Evolutionary conservation across 148 eudicot species (phyloP).

Genomic region (Chenopodium suecicum): DNA sequence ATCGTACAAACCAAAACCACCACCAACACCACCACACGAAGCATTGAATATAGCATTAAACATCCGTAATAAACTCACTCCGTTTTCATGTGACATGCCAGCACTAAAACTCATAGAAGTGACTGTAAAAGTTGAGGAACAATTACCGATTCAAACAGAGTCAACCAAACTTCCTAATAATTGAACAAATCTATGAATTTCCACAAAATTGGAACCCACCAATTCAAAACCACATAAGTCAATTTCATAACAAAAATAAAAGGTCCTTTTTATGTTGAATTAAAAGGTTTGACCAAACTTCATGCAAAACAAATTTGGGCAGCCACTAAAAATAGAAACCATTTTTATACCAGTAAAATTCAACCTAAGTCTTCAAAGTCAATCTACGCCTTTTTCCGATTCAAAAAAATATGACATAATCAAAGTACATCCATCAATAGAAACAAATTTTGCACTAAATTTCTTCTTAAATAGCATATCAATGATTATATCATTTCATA

Average conservation of each 20-base stretch:
- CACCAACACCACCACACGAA: not conserved
- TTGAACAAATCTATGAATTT: not conserved
- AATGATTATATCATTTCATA: not conserved
- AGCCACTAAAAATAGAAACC: conserved; percentile 6
- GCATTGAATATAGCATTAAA: not conserved
- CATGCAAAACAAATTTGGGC: conserved; percentile 1
- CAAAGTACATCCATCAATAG: conserved; percentile 4
- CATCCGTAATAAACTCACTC: not conserved
- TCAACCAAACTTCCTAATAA: not conserved
- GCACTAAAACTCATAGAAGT: not conserved
- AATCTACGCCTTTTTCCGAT: conserved; percentile 18
- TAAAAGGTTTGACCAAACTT: not conserved
- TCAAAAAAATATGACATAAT: not conserved
- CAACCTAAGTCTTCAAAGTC: conserved; percentile 21
- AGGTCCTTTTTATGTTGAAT: no score
- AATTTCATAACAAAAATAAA: not conserved
- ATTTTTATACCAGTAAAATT: not conserved
- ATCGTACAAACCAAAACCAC: not conserved
- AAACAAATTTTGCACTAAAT: not conserved
- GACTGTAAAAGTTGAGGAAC: not conserved
- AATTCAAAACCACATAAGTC: not conserved
- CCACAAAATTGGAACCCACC: conserved; percentile 10
- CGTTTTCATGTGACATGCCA: not conserved
- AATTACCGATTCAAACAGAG: conserved; percentile 10
- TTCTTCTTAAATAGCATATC: conserved; percentile 6